Evolutionary conservation across 139 green algal species (phyloP).

Genomic region (Coelastrella sp.): DNA sequence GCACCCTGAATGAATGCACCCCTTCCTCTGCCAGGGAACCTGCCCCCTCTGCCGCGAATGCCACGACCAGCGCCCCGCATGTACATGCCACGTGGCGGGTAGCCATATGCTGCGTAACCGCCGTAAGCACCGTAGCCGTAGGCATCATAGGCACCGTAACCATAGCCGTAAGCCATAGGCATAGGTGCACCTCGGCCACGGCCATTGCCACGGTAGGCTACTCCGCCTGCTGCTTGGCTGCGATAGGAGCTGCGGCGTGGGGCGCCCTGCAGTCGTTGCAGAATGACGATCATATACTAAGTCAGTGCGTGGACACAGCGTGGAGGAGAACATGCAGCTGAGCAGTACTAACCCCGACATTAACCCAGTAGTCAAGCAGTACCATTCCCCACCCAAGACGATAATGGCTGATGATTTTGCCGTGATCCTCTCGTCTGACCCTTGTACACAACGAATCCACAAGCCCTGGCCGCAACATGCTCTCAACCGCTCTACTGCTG

Average conservation of each 20-base stretch:
- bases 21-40: constrained; percentile 12
- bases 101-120: constrained; percentile 41
- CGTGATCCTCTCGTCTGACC: no score
- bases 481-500: no score
- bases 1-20: constrained; percentile 45
- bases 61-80: constrained; percentile 20
- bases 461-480: no score
- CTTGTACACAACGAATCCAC: no score
- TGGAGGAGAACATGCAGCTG: not conserved
- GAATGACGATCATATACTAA: not conserved
- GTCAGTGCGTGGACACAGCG: not conserved
- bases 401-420: no score
- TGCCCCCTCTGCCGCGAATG: not conserved
- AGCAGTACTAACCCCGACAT: not conserved
- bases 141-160: constrained; percentile 26
- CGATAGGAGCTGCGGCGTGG: constrained; percentile 40
- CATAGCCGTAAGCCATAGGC: constrained; percentile 43
- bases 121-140: constrained; percentile 20
- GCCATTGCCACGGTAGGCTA: constrained; percentile 38
- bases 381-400: no score
- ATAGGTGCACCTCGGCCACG: constrained; percentile 20
- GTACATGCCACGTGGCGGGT: constrained; percentile 34
- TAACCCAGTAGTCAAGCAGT: no score
- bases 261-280: constrained; percentile 11
- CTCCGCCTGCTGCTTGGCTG: constrained; percentile 3